Conservation (phyloP, 129 eudicot genomes). For the Smallanthus sonchifolius region DNA sequence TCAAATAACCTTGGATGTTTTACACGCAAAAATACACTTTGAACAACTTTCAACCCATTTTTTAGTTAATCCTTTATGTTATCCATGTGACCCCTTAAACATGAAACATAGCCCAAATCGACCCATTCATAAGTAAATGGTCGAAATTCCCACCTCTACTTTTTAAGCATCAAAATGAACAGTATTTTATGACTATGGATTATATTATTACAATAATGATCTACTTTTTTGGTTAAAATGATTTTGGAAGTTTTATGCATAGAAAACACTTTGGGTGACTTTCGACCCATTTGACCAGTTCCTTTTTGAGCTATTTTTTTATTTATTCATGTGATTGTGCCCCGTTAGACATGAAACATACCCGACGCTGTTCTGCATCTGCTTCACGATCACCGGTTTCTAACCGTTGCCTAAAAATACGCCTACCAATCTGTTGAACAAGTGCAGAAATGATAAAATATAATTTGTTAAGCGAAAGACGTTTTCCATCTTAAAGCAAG, state of each 20-base stretch:
- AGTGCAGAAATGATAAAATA: conserved; percentile 8
- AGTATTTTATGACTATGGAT: conserved; percentile 12
- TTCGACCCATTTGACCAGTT: neutral
- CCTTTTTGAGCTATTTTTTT: neutral
- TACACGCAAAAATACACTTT: neutral
- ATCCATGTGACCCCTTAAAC: neutral
- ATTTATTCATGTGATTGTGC: neutral
- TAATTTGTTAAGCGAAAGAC: neutral
- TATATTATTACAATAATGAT: neutral
- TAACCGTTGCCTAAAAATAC: conserved; percentile 80
- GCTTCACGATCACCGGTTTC: conserved; percentile 94
- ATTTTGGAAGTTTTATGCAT: neutral
- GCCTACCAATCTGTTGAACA: conserved; percentile 78
- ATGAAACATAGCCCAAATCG: neutral
- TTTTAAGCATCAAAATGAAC: neutral
- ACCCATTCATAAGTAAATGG: neutral
- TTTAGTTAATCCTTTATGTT: neutral
- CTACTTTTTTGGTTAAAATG: neutral
- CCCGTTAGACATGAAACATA: conserved; percentile 7
- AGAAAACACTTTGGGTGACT: neutral
- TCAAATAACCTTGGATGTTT: neutral
- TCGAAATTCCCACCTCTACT: neutral
- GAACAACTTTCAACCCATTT: neutral
- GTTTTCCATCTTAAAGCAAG: neutral
- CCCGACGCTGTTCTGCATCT: conserved; percentile 89